Conservation (phyloP, 225 moss, liverwort and hornwort species). For the Ulota crispa region DNA sequence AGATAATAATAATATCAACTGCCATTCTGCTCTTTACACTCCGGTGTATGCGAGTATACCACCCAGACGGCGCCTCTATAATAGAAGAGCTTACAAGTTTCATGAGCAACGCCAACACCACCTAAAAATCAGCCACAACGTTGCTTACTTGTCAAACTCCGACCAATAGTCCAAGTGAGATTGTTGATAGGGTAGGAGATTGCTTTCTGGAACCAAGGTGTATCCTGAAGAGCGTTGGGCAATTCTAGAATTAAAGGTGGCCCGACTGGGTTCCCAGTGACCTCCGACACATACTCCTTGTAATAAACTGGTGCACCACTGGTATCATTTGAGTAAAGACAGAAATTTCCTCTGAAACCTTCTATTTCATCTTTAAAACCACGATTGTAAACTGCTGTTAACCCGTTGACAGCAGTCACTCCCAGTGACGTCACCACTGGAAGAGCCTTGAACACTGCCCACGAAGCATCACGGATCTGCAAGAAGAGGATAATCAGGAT, state of each 20-base stretch:
- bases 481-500: background rate
- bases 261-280: constrained; percentile 55
- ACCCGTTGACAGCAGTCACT: constrained; percentile 66
- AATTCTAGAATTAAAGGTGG: constrained; percentile 39
- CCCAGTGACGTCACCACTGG: constrained; percentile 73
- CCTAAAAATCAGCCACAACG: background rate
- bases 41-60: background rate
- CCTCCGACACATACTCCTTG: constrained; percentile 63
- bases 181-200: constrained; percentile 55
- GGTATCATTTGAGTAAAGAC: constrained; percentile 59
- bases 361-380: constrained; percentile 49
- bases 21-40: background rate
- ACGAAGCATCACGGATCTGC: constrained; percentile 75
- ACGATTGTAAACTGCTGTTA: constrained; percentile 59
- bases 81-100: background rate
- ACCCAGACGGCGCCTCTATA: background rate
- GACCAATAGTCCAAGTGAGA: constrained; percentile 64
- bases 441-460: constrained; percentile 78
- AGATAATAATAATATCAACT: background rate
- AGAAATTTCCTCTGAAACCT: constrained; percentile 48
- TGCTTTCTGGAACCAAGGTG: constrained; percentile 61
- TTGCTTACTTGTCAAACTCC: constrained; percentile 62
- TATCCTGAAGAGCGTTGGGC: constrained; percentile 44
- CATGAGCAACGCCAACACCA: background rate
- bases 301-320: constrained; percentile 47